phyloP scores from a whole-genome alignment of 1,139 yeast species.

The Pichia sp. region DNA sequence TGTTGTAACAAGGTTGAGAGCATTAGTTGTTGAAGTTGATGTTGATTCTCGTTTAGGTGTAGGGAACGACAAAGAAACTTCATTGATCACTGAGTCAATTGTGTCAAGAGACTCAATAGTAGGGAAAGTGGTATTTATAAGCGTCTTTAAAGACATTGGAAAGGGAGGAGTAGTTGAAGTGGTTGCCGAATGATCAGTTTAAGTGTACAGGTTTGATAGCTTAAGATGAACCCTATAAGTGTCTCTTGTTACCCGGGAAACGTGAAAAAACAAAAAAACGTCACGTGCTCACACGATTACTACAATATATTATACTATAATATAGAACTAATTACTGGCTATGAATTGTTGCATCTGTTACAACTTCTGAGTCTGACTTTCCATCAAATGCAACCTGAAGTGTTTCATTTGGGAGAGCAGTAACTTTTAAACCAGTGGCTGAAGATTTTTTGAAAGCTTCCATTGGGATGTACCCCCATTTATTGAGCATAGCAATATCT shows the following conservation, averaged over 20 bases:
- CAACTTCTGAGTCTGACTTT: not conserved
- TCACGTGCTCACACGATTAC: no score
- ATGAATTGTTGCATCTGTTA: no score
- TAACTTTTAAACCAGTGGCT: no score
- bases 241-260: no score
- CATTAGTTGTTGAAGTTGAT: not conserved
- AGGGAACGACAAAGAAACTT: no score
- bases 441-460: conserved; percentile 46
- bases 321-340: no score
- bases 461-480: conserved; percentile 73
- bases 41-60: not conserved
- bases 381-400: conserved; percentile 5
- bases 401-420: conserved; percentile 7
- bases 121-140: not conserved
- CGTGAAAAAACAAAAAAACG: no score
- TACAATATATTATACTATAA: no score
- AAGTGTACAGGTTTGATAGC: no score
- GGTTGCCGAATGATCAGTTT: no score
- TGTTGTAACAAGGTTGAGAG: conserved; percentile 1
- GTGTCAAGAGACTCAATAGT: conserved; percentile 5
- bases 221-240: no score
- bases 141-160: not conserved
- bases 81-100: conserved; percentile 9
- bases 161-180: no score
- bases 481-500: conserved; percentile 56